Evolutionary conservation across 78 protist genomes (phyloP), one percentile per base, ranked within the genome.

Genomic region (Tieghemostelium lacteum): DNA sequence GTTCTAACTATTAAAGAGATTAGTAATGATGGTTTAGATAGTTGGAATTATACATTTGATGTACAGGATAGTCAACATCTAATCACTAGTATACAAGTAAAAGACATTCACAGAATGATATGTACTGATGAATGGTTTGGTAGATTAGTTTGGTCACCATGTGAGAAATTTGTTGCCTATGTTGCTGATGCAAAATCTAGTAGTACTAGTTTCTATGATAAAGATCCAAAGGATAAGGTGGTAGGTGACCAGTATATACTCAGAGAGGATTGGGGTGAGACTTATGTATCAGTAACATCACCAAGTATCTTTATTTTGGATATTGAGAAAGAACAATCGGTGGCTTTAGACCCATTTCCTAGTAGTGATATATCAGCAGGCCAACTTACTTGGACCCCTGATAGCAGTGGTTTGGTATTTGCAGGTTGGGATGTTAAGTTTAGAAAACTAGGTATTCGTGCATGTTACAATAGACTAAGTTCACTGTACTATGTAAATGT

Each of bases 71-170:
- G 22, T 14, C 3, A 2, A 1, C 66, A 83, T 33, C 20, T 39
- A 54, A 57, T 57, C 8, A 40, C 54, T 12, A 22, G 66, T 17
- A 58, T 83, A 0, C 31, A 22, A n/a, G 29, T 72, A 24, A 83
- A 83, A 31, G 78, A 83, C 34, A 22, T 69, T 4, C 77, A 58
- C 33, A 83, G 50, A 33, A 69, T 39, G 57, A 69, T 83, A 2
- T 69, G 24, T 39, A 60, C 16, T 60, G 91, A 83, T 83, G 91
- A 80, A 28, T 80, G 76, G 77, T 80, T 83, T 60, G 91, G 91
- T 17, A 50, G 73, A n/a, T 28, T 69, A 20, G 29, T 49, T 49
- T 83, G 76, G 80, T 83, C 91, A 45, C 91, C 78, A 55, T 69
- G 91, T 69, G 91, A 83, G 42, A 55, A 69, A 24, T 83, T 42